Evolutionary conservation across 495 filamentous ascomycete species (phyloP).

Genomic region (Neurospora pannonica): DNA sequence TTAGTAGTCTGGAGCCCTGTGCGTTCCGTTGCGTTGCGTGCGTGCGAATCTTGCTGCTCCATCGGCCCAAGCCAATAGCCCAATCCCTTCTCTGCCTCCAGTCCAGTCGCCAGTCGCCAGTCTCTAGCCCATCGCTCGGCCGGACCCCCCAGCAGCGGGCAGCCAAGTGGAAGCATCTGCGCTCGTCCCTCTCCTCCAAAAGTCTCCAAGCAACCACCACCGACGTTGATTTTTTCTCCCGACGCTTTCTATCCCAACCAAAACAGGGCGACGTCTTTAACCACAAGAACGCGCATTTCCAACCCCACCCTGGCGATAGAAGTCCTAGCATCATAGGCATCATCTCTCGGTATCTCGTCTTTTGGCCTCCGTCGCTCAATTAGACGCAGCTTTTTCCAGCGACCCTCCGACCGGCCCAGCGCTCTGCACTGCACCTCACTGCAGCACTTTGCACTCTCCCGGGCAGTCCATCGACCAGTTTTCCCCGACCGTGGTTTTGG

Average conservation of each 20-base stretch:
- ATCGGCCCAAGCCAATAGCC: not conserved
- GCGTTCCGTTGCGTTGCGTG: not conserved
- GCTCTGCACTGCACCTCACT: conserved; percentile 8
- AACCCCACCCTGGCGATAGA: conserved; percentile 17
- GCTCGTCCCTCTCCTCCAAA: conserved; percentile 17
- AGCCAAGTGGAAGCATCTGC: not conserved
- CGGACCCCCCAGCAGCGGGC: not conserved
- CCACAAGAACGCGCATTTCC: conserved; percentile 13
- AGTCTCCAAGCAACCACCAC: conserved; percentile 19
- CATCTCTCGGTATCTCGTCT: conserved; percentile 5
- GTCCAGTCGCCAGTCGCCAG: not conserved
- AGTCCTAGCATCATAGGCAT: conserved; percentile 17
- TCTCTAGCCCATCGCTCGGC: not conserved
- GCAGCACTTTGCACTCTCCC: conserved; percentile 3
- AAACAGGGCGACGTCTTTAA: conserved; percentile 14
- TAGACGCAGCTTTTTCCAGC: conserved; percentile 13
- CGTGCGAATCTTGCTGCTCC: not conserved
- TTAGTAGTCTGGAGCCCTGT: not conserved
- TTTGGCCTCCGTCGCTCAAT: conserved; percentile 12
- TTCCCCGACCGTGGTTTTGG: conserved; percentile 18
- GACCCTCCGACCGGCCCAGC: conserved; percentile 14
- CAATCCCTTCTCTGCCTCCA: not conserved
- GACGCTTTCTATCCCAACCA: conserved; percentile 15
- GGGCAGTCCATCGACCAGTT: conserved; percentile 7
- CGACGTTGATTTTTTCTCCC: conserved; percentile 18